Evolutionary conservation across 345 rosid genomes (phyloP).

Genomic region (Salix exigua): DNA sequence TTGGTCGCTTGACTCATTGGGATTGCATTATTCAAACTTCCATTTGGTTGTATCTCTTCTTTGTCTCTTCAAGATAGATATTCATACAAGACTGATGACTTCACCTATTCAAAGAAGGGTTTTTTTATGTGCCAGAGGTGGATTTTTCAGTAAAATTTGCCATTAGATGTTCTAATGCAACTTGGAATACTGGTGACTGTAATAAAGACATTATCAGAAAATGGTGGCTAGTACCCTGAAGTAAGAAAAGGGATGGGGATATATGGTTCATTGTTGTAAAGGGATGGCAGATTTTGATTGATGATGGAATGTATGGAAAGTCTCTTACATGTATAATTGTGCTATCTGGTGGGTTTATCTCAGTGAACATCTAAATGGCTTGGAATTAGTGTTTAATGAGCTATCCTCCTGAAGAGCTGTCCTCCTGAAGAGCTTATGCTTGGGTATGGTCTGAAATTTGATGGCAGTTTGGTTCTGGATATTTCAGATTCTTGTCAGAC

Average conservation of each 20-base stretch:
- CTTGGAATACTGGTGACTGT: constrained; percentile 3
- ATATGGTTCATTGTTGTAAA: constrained; percentile 7
- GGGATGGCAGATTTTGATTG: background rate
- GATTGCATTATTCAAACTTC: background rate
- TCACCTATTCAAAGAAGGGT: background rate
- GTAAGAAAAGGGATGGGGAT: background rate
- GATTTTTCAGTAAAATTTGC: background rate
- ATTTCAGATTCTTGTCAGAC: constrained; percentile 12
- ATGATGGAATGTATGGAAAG: background rate
- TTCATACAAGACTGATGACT: background rate
- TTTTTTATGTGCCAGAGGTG: background rate
- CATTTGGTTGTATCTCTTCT: background rate
- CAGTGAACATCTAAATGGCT: constrained; percentile 7
- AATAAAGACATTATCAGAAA: background rate
- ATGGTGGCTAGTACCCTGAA: background rate
- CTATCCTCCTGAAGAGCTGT: constrained; percentile 20
- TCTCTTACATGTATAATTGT: constrained; percentile 3
- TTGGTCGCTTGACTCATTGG: background rate
- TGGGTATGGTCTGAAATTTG: constrained; percentile 14
- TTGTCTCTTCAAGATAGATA: background rate
- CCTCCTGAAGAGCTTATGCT: constrained; percentile 19
- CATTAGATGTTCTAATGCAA: background rate
- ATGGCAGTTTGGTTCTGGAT: constrained; percentile 15
- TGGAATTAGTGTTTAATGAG: background rate
- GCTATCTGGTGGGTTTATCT: background rate